Evolutionary conservation across 2,329 filamentous ascomycete genomes (phyloP).

Genomic region (Macrophomina phaseolina): DNA sequence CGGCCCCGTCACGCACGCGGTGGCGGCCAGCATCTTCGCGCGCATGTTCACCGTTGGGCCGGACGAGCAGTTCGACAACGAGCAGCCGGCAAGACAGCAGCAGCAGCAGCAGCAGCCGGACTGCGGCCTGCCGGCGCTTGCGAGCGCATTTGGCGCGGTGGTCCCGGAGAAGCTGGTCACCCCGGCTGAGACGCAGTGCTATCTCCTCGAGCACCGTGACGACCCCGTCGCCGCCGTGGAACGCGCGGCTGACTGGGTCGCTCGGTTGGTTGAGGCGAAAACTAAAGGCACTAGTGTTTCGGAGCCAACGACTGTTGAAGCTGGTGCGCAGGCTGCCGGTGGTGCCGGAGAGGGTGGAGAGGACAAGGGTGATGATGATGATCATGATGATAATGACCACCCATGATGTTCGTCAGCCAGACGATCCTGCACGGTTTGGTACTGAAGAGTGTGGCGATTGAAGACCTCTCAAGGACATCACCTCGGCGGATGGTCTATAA

Average conservation of each 20-base stretch:
- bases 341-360: too few relatives aligned
- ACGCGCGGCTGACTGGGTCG: background rate
- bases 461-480: too few relatives aligned
- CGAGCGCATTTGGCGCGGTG: background rate
- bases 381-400: too few relatives aligned
- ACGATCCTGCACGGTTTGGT: too few relatives aligned
- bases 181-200: background rate
- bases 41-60: background rate
- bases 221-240: background rate
- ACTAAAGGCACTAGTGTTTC: background rate
- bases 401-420: too few relatives aligned
- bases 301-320: background rate
- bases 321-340: background rate
- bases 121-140: background rate
- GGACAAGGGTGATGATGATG: too few relatives aligned
- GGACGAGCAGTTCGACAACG: background rate
- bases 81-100: background rate
- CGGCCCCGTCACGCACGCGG: background rate
- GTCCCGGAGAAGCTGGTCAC: background rate
- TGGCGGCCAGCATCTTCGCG: background rate
- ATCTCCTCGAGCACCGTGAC: background rate
- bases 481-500: too few relatives aligned
- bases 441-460: too few relatives aligned
- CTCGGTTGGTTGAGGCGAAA: background rate
- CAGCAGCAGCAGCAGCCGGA: background rate